phyloP scores from a whole-genome alignment of 441 rosid species.

The Bocquillonia castaneifolia region DNA sequence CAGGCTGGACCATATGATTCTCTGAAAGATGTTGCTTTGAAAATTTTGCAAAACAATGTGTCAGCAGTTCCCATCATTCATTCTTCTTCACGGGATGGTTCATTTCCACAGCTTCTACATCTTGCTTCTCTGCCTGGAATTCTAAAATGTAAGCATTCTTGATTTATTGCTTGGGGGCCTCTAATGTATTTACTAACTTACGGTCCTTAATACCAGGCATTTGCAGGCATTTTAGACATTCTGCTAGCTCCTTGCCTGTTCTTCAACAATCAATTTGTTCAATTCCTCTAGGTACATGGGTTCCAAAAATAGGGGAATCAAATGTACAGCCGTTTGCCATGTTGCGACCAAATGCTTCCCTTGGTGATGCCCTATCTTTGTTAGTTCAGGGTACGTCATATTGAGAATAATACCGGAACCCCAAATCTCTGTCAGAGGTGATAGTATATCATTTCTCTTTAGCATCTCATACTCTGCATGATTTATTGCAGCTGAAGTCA shows the following conservation, averaged over 20 bases:
- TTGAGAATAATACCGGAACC: neutral
- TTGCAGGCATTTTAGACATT: conserved; percentile 59
- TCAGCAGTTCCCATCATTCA: conserved; percentile 52
- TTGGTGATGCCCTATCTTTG: conserved; percentile 50
- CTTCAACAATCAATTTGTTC: conserved; percentile 48
- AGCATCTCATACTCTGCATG: neutral
- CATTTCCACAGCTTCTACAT: conserved; percentile 58
- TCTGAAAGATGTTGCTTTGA: conserved; percentile 48
- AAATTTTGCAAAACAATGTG: conserved; percentile 48
- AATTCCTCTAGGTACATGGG: conserved; percentile 55
- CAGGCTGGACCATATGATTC: conserved; percentile 59
- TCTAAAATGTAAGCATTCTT: conserved; percentile 44
- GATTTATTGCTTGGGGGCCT: conserved; percentile 2
- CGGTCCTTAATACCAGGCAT: conserved; percentile 38
- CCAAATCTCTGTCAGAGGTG: neutral
- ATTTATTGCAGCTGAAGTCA: conserved; percentile 68
- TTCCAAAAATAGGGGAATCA: conserved; percentile 54
- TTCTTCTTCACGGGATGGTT: conserved; percentile 46
- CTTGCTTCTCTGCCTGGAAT: conserved; percentile 65
- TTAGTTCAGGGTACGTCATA: conserved; percentile 47
- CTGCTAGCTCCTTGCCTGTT: conserved; percentile 48
- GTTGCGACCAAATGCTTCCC: conserved; percentile 55
- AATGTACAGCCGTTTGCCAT: conserved; percentile 45
- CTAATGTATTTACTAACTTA: conserved; percentile 23
- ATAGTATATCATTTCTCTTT: neutral